Conservation (phyloP, 1,284 basidiomycete genomes). For the Fistulinella cinereoalba region DNA sequence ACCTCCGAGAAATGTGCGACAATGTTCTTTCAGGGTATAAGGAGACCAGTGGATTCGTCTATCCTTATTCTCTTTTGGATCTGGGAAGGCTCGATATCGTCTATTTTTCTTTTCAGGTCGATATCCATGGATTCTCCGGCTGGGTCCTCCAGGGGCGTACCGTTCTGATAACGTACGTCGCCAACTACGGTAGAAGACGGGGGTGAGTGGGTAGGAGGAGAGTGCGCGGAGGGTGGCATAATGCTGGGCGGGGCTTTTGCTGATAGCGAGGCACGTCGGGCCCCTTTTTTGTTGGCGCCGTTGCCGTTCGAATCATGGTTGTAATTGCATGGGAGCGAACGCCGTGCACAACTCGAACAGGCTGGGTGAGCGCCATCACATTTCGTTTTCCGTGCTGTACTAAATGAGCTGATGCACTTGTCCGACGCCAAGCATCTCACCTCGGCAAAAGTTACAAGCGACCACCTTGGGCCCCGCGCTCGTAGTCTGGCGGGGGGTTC, state of each 20-base stretch:
- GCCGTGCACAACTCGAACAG: slow-evolving; percentile 73
- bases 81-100: slow-evolving; percentile 32
- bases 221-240: slow-evolving; percentile 45
- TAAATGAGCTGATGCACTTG: neutral
- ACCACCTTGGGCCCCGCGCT: slow-evolving; percentile 78
- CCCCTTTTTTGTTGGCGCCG: slow-evolving; percentile 45
- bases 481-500: slow-evolving; percentile 52
- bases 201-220: slow-evolving; percentile 49
- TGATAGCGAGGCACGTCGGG: slow-evolving; percentile 46
- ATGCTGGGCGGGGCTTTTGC: slow-evolving; percentile 40
- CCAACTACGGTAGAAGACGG: slow-evolving; percentile 39
- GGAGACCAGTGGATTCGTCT: slow-evolving; percentile 27
- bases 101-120: slow-evolving; percentile 39
- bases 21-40: slow-evolving; percentile 33
- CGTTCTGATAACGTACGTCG: slow-evolving; percentile 33
- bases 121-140: slow-evolving; percentile 29
- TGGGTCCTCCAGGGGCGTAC: slow-evolving; percentile 28
- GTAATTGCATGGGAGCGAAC: slow-evolving; percentile 72
- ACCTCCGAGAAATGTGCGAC: slow-evolving; percentile 19
- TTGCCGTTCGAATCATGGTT: slow-evolving; percentile 56
- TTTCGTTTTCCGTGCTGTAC: slow-evolving; percentile 75
- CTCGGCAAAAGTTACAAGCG: slow-evolving; percentile 80
- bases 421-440: slow-evolving; percentile 37
- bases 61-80: slow-evolving; percentile 41
- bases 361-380: slow-evolving; percentile 77